Base-by-base conservation (phyloP, 495 filamentous ascomycete species). In the Penicillium subrubescens region DNA sequence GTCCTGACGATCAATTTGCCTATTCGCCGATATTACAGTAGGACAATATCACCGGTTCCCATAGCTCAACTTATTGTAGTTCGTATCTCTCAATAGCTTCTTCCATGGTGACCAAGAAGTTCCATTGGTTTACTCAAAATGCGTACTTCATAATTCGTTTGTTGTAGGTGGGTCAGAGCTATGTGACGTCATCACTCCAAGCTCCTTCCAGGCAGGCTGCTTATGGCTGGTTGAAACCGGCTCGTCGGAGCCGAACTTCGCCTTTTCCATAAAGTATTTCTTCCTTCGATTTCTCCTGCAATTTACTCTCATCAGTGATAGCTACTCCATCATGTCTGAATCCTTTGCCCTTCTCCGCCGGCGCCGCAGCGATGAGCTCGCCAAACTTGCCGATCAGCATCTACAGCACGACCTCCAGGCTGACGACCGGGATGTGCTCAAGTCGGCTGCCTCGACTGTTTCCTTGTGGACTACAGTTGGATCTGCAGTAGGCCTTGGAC, bases 361-460 rank as follows among this genome's bases (percentile, higher is more conserved):
- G 62, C 77, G 76, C 56, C 75, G 83, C 52, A 79, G 77, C 60
- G 71, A 83, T 56, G 84, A 88, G 37, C 81, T 91, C 23, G 72
- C 75, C 58, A 73, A 77, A 27, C 81, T 92, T 12, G 88, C 87
- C 33, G 85, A 90, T 61, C 71, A 87, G 57, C 89, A 90, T 74
- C 59, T 89, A 35, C 77, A 90, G 59, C 81, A 89, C 59, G 88
- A 90, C 65, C 82, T 90, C 31, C 73, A 75, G 15, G 65, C 82
- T 62, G 75, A 80, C 14, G 89, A 92, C 68, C 88, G 88, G 65
- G 84, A 86, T 12, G 78, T 75, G 2, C 77, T 92, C 12, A 77
- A 79, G 31, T 74, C 65, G 6, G 89, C 88, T 8, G 84, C 86
- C 12, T 66, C 61, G 6, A 84, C 75, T 52, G 74, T 89, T 19